Evolutionary conservation across 1,139 yeast species (phyloP), one percentile per base, ranked within the genome.

Genomic region (Saccharomyces hybrid): DNA sequence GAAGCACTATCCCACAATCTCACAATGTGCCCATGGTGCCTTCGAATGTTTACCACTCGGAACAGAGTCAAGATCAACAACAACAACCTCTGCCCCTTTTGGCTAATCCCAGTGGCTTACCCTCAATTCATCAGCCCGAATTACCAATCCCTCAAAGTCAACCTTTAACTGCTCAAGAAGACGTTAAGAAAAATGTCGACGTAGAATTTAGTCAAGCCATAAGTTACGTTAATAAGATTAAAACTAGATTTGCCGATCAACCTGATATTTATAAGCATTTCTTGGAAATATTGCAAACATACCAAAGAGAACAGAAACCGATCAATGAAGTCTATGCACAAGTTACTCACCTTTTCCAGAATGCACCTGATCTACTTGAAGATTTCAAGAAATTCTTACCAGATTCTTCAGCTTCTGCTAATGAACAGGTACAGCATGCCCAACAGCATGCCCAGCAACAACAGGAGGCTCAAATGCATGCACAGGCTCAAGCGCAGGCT

Each of bases 151-250:
- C 29, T n/a, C 51, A 49, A 11, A 12, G 31, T 4, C 51, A 49
- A 11, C 14, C 47, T 16, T 14, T 27, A n/a, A 19, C 14, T 4
- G n/a, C 9, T 16, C 44, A 65, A 59, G 57, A 70, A 61, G 56
- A 55, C 38, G 62, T 61, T 1, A 66, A 69, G 64, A 70, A 67
- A 47, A 86, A 89, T 14, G 93, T 95, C 2, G 97, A 96, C 55
- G 93, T 90, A 9, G 98, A 93, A 73, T 91, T 93, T 75, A 91
- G 93, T 69, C 98, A 93, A 71, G 99, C 99, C 31, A 93, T 93
- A 60, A 86, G 88, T 60, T 93, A 93, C 68, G 99, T 93, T 56
- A 93, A 93, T 75, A 90, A 91, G 71, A 93, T 93, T 66, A 95
- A 95, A 70, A 91, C 93, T 53, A 81, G 98, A 58, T 93, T 90